Percentiles rank a stretch among this genome's conserved stretches.
These are phyloP conservation scores for Lanzia echinophila DNA, from an alignment of 2,329 filamentous ascomycete genomes.

Conservation along the genomic window DNA sequence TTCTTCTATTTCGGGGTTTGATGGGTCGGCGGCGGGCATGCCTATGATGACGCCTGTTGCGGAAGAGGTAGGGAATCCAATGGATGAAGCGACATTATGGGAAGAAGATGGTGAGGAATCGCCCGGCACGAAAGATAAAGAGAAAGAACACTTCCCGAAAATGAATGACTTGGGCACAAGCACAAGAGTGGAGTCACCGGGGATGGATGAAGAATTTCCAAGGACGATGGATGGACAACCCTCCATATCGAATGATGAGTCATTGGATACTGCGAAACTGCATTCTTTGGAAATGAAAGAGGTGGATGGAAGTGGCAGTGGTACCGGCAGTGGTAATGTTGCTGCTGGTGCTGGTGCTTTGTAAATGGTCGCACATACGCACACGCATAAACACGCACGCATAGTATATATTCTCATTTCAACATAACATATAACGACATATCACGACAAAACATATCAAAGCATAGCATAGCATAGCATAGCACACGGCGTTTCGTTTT, in stretches of 20 bases:
- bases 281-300: too few species aligned
- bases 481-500: not conserved
- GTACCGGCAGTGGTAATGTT: too few species aligned
- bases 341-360: too few species aligned
- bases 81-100: not conserved
- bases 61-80: conserved; percentile 16
- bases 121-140: not conserved
- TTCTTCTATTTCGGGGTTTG: conserved; percentile 1
- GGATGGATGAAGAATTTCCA: too few species aligned
- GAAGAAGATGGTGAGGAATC: not conserved
- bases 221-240: too few species aligned
- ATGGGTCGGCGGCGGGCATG: not conserved
- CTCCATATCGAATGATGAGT: too few species aligned
- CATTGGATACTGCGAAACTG: too few species aligned
- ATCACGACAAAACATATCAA: not conserved
- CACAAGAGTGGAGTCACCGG: too few species aligned
- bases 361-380: too few species aligned
- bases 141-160: not conserved
- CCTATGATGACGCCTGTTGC: conserved; percentile 19
- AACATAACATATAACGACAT: not conserved
- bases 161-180: too few species aligned
- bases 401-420: not conserved
- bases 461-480: not conserved
- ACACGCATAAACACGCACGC: not conserved
- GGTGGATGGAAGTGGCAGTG: too few species aligned